Conservation (phyloP, 2,329 filamentous ascomycete genomes). For the Tolypocladium amazonense region DNA sequence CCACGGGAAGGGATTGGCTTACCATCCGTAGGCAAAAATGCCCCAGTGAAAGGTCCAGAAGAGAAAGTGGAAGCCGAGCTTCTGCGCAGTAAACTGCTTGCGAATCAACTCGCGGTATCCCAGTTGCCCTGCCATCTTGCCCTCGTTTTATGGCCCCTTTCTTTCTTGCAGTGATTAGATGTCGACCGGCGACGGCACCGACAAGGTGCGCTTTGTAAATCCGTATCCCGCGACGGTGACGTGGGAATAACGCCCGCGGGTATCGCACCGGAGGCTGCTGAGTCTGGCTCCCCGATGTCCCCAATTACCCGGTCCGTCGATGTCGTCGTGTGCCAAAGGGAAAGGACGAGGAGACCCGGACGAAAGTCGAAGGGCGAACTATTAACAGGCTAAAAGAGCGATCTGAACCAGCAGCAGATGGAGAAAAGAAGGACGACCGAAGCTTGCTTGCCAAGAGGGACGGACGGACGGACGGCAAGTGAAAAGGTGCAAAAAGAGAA, state of each 20-base stretch:
- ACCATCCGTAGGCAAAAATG: conserved; percentile 83
- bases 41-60: conserved; percentile 73
- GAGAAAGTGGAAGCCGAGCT: conserved; percentile 68
- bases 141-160: neutral
- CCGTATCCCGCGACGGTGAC: neutral
- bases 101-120: conserved; percentile 33
- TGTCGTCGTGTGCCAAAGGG: neutral
- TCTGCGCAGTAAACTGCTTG: conserved; percentile 58
- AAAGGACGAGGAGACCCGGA: neutral
- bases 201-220: neutral
- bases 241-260: neutral
- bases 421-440: conserved; percentile 9
- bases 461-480: neutral
- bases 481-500: neutral
- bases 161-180: neutral
- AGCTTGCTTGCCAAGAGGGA: neutral
- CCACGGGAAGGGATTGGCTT: neutral
- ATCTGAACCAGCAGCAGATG: conserved; percentile 49
- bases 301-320: neutral
- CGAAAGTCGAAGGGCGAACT: neutral
- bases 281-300: neutral
- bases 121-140: conserved; percentile 29
- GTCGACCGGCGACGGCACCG: conserved; percentile 44
- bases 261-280: neutral
- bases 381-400: conserved; percentile 19